phyloP scores from a whole-genome alignment of 108 stramenopile species.

The Pseudonitzschia multistriata region DNA sequence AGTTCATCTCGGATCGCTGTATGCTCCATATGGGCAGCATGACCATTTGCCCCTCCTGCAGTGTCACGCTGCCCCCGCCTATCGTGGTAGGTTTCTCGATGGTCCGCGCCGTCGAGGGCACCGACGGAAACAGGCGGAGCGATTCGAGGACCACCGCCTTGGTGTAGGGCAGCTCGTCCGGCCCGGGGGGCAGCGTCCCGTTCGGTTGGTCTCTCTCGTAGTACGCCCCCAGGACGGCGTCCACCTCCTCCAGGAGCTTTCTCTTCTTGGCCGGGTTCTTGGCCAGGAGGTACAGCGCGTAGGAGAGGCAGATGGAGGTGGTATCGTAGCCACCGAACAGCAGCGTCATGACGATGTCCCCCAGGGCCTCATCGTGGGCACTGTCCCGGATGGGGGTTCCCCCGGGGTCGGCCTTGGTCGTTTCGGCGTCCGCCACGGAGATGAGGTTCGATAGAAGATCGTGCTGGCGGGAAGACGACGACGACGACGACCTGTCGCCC shows the following conservation, averaged over 20 bases:
- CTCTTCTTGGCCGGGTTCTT: constrained; percentile 35
- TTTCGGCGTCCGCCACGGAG: not conserved
- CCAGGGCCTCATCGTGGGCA: not conserved
- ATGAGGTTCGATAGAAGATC: constrained; percentile 23
- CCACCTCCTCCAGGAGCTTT: constrained; percentile 32
- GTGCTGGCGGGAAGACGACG: not conserved
- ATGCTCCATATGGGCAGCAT: constrained; percentile 40
- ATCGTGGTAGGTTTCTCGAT: constrained; percentile 33
- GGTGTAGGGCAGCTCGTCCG: constrained; percentile 37
- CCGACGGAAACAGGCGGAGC: constrained; percentile 42
- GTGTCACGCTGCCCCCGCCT: not conserved
- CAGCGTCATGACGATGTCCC: constrained; percentile 25
- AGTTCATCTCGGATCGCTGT: constrained; percentile 42
- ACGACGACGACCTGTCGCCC: too few relatives aligned
- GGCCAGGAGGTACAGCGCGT: constrained; percentile 46
- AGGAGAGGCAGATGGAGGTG: constrained; percentile 44
- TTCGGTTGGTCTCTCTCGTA: not conserved
- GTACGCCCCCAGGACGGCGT: not conserved
- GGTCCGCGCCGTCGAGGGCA: constrained; percentile 36
- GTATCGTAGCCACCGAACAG: constrained; percentile 64
- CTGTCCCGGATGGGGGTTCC: not conserved
- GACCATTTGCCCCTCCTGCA: constrained; percentile 41
- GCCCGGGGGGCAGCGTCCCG: not conserved
- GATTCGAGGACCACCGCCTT: constrained; percentile 48
- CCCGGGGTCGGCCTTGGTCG: not conserved